Evolutionary conservation across 495 filamentous ascomycete genomes (phyloP), one percentile per base, ranked within the genome.

Genomic region (Immersiella caudata): DNA sequence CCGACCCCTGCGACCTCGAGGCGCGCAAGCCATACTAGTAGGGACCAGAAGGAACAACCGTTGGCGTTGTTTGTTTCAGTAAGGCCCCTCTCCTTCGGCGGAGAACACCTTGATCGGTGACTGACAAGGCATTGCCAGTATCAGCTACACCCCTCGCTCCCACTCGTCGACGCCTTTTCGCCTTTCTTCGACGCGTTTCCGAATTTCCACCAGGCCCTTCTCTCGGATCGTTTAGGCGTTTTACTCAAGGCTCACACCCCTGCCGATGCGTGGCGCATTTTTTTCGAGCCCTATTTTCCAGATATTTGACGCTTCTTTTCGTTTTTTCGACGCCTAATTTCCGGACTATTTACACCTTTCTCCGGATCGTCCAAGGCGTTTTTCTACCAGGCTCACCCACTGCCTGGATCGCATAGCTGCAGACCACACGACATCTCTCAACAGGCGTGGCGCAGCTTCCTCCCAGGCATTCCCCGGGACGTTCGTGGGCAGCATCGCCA

Each of bases 1-100:
- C 9, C 7, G 70, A 72, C 36, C 70, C 70, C 14, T 72, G 70
- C 24, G 67, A 63, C 35, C 59, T 62, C 24, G 59, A 35, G 12
- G 21, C 20, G 35, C 33, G 22, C 56, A 12, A 14, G 40, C 16
- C 4, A 12, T 46, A 6, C 40, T 46, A 12, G 40, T 46, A 14
- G 8, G 8, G 8, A 46, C 16, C 40, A 12, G 5, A 12, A 12
- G 9, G 4, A 12, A 14, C 5, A 12, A 6, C 16, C 16, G 29
- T 46, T 46, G 11, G 40, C 16, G 29, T 46, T 46, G 11, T 4
- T 46, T 46, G 40, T 46, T 4, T 12, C 14, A 18, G 40, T 46
- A 36, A 12, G 33, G n/a, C n/a, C 16, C 40, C 16, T 46, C 14
- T 46, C 40, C 16, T 4, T 18, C 40, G 11, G 40, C n/a, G 14